phyloP scores from a whole-genome alignment of 2,329 filamentous ascomycete genomes.

The Aureobasidium sp. region DNA sequence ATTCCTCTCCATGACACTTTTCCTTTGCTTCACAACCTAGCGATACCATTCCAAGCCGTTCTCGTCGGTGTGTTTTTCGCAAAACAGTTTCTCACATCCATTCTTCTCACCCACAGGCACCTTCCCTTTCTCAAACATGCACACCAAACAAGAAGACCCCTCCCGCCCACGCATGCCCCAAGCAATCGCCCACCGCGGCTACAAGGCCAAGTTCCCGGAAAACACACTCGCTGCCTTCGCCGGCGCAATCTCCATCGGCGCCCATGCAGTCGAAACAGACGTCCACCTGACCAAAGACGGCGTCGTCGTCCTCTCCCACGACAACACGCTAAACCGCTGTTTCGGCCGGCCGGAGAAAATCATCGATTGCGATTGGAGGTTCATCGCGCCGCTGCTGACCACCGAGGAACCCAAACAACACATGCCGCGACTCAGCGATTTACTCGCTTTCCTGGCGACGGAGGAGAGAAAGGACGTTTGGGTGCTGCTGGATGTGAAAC shows the following conservation, averaged over 20 bases:
- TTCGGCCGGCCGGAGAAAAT: constrained; percentile 68
- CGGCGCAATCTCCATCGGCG: constrained; percentile 62
- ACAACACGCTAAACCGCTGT: constrained; percentile 68
- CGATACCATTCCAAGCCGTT: neutral
- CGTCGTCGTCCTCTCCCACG: constrained; percentile 65
- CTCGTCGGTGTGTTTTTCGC: neutral
- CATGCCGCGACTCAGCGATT: constrained; percentile 65
- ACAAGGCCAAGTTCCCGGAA: constrained; percentile 70
- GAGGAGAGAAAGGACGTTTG: constrained; percentile 61
- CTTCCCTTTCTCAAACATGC: constrained; percentile 3
- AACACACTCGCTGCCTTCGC: constrained; percentile 76
- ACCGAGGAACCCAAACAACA: constrained; percentile 56
- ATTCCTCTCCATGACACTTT: neutral
- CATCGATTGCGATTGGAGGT: constrained; percentile 66
- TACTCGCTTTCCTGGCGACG: constrained; percentile 61
- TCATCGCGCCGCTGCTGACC: constrained; percentile 61
- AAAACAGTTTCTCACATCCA: neutral
- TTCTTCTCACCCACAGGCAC: neutral
- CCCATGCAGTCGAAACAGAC: constrained; percentile 81
- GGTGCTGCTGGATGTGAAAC: constrained; percentile 84
- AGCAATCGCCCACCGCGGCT: constrained; percentile 69
- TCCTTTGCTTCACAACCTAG: too few relatives aligned
- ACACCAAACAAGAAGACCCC: neutral
- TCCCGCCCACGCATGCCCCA: constrained; percentile 41
- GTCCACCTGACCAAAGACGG: constrained; percentile 74